A percentile compares a stretch with the other conserved stretches of the same genome.
These are phyloP conservation scores for Trichoderma polysporum DNA, from an alignment of 2,329 filamentous ascomycete genomes.

Conservation along the genomic window DNA sequence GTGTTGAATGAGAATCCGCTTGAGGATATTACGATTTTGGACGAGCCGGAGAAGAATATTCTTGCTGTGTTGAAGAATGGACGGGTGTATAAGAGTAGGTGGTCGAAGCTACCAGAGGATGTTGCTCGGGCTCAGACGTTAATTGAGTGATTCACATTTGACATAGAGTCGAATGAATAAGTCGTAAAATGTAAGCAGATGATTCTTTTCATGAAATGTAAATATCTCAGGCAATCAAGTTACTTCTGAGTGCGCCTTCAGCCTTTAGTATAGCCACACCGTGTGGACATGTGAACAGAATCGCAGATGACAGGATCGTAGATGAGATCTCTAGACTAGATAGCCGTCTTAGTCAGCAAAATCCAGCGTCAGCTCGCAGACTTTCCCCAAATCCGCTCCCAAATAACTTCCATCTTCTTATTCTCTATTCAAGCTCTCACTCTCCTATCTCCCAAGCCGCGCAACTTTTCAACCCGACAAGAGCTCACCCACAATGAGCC, in stretches of 20 bases:
- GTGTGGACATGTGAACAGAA: no score
- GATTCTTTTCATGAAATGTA: neutral
- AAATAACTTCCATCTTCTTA: neutral
- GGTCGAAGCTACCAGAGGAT: slow-evolving; percentile 25
- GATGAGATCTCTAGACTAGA: neutral
- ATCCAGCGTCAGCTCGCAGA: neutral
- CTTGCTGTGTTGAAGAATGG: slow-evolving; percentile 57
- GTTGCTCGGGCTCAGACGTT: neutral
- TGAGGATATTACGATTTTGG: slow-evolving; percentile 53
- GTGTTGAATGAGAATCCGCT: slow-evolving; percentile 54
- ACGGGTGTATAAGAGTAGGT: slow-evolving; percentile 34
- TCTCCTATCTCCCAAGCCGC: neutral
- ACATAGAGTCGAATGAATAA: no score
- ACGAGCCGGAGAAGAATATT: slow-evolving; percentile 46
- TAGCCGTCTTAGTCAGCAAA: neutral
- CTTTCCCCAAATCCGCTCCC: neutral
- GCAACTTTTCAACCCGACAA: neutral
- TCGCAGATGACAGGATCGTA: no score
- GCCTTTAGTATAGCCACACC: neutral
- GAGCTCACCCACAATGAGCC: slow-evolving; percentile 30
- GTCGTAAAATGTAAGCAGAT: neutral
- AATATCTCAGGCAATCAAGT: neutral
- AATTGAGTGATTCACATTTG: neutral
- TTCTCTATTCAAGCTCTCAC: neutral
- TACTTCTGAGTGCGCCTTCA: neutral